A percentile compares a stretch with the other conserved stretches of the same genome.
Conservation (phyloP, 2,329 filamentous ascomycete species). For the Aspergillus brasiliensis region DNA sequence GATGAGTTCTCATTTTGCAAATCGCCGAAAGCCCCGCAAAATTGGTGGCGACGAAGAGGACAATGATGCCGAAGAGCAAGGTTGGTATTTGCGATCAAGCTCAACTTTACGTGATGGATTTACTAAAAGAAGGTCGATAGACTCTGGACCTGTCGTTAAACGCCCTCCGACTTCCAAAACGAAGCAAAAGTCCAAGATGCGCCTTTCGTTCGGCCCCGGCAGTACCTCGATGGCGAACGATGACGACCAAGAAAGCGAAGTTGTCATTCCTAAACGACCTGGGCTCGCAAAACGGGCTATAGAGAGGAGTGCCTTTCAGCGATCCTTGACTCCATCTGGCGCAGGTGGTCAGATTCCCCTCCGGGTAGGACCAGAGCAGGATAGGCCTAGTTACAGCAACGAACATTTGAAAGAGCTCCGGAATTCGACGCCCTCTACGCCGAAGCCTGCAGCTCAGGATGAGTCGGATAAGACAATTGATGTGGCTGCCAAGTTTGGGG, state of each 20-base stretch:
- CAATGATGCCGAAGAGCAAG: conserved; percentile 36
- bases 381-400: conserved; percentile 78
- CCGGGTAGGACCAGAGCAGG: conserved; percentile 64
- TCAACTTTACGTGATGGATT: not conserved
- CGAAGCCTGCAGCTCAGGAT: conserved; percentile 52
- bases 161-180: conserved; percentile 53
- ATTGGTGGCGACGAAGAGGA: conserved; percentile 71
- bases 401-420: conserved; percentile 85
- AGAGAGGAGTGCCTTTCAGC: conserved; percentile 68
- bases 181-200: conserved; percentile 72
- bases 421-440: conserved; percentile 80
- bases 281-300: conserved; percentile 64
- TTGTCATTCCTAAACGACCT: conserved; percentile 61
- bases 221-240: conserved; percentile 58
- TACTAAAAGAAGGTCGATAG: conserved; percentile 37
- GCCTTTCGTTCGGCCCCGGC: conserved; percentile 74
- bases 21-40: conserved; percentile 71
- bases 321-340: conserved; percentile 49
- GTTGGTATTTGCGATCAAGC: conserved; percentile 38
- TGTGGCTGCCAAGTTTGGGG: conserved; percentile 53
- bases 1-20: conserved; percentile 62
- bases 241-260: conserved; percentile 56
- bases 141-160: conserved; percentile 53
- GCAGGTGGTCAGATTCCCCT: conserved; percentile 58
- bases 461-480: conserved; percentile 57